A percentile compares a stretch with the other conserved stretches of the same genome.
Conservation (phyloP, 306 rosid genomes). For the Medicago arabica region DNA sequence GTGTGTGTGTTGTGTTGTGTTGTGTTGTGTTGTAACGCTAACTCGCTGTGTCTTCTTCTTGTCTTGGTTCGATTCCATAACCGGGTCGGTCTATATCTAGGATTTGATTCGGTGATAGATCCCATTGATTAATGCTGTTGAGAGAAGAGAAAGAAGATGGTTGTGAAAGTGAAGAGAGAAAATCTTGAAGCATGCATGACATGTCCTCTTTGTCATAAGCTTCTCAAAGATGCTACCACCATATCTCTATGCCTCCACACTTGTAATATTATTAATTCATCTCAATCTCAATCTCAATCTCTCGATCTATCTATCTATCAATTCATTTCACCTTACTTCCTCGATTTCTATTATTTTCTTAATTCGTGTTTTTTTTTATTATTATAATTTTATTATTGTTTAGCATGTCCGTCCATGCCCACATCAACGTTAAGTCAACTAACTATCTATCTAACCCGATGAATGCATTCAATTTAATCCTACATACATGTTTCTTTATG, state of each 20-base stretch:
- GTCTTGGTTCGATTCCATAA: background rate
- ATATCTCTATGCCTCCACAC: constrained; percentile 95
- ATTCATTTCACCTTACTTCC: no score
- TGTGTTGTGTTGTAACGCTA: background rate
- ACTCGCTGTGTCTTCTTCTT: no score
- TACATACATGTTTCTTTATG: no score
- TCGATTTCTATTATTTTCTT: background rate
- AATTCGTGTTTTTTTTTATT: no score
- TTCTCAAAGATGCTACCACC: constrained; percentile 85
- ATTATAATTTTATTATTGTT: no score
- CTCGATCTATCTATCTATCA: background rate
- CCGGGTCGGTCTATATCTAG: background rate
- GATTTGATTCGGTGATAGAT: background rate
- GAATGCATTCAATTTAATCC: no score
- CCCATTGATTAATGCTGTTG: constrained; percentile 1
- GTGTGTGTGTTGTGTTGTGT: no score
- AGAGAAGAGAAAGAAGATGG: constrained; percentile 6
- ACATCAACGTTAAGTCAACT: no score
- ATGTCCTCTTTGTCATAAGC: constrained; percentile 88
- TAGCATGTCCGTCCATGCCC: no score
- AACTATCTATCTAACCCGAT: no score
- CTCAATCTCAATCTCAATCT: no score
- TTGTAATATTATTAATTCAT: no score
- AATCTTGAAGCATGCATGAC: constrained; percentile 86
- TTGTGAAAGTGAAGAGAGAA: constrained; percentile 71